phyloP scores from a whole-genome alignment of 495 filamentous ascomycete species.

The Penicillium cosmopolitanum region DNA sequence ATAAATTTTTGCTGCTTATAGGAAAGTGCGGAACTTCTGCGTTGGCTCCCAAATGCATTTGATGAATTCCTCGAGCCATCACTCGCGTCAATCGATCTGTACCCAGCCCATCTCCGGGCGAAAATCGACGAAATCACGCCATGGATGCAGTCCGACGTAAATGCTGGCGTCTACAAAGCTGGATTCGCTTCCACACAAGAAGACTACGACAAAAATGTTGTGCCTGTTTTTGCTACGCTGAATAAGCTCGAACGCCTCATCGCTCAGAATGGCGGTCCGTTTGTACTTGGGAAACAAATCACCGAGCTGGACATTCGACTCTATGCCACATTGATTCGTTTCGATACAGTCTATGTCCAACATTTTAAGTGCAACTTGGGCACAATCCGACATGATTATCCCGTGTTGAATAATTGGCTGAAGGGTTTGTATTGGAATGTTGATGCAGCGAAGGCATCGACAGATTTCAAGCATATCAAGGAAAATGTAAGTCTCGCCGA shows the following conservation, averaged over 20 bases:
- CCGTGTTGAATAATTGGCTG: conserved; percentile 54
- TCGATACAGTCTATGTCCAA: conserved; percentile 56
- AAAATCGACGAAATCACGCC: conserved; percentile 48
- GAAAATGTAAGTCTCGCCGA: conserved; percentile 47
- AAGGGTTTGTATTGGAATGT: conserved; percentile 57
- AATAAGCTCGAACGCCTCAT: conserved; percentile 55
- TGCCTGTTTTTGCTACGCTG: conserved; percentile 53
- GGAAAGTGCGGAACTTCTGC: conserved; percentile 56
- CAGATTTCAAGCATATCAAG: conserved; percentile 62
- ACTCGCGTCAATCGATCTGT: conserved; percentile 43
- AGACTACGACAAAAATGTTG: conserved; percentile 47
- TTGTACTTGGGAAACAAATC: conserved; percentile 46
- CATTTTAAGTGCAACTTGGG: conserved; percentile 63
- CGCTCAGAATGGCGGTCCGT: conserved; percentile 46
- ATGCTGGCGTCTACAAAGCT: conserved; percentile 58
- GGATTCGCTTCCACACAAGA: conserved; percentile 55
- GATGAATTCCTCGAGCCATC: conserved; percentile 39
- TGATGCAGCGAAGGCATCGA: conserved; percentile 53
- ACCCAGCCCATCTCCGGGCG: conserved; percentile 42
- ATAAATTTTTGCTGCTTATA: conserved; percentile 1
- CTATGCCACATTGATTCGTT: conserved; percentile 55
- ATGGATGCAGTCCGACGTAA: conserved; percentile 53
- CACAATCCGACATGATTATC: conserved; percentile 57
- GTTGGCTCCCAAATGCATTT: conserved; percentile 54
- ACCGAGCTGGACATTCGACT: conserved; percentile 56